Evolutionary conservation across 495 filamentous ascomycete species (phyloP).

Genomic region (Hypoxylon lienhwacheense): DNA sequence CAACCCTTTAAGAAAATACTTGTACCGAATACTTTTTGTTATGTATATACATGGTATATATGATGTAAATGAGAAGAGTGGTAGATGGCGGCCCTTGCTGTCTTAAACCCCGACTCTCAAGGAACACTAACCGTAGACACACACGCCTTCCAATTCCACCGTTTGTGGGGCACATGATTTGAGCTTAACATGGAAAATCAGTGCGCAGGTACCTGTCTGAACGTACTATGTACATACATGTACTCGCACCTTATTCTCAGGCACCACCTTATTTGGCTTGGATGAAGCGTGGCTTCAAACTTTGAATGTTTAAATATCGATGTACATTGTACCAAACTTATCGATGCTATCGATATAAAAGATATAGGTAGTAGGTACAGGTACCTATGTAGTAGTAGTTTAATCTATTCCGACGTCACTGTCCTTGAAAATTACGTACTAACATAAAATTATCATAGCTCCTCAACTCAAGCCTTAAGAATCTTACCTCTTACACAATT

Average conservation of each 20-base stretch:
- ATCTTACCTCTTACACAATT: too few species aligned
- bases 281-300: slow-evolving; percentile 24
- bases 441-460: slow-evolving; percentile 6
- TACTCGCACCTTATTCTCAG: background rate
- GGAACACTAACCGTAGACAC: slow-evolving; percentile 5
- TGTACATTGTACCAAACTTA: slow-evolving; percentile 14
- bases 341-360: slow-evolving; percentile 20
- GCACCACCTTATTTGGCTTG: background rate
- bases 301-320: slow-evolving; percentile 9
- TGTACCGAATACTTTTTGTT: too few species aligned
- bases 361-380: too few species aligned
- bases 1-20: too few species aligned
- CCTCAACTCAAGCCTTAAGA: background rate
- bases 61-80: too few species aligned
- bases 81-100: slow-evolving; percentile 9
- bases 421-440: slow-evolving; percentile 9
- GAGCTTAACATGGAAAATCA: too few species aligned
- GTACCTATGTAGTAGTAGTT: background rate
- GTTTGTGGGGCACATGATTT: slow-evolving; percentile 30
- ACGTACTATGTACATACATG: background rate
- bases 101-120: slow-evolving; percentile 31
- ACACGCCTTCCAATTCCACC: slow-evolving; percentile 8
- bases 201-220: too few species aligned
- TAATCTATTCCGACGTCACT: slow-evolving; percentile 21
- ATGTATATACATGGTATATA: too few species aligned